These are phyloP conservation scores for Cruciata laevipes DNA, from an alignment of 257 asterid species.

Conservation along the genomic window DNA sequence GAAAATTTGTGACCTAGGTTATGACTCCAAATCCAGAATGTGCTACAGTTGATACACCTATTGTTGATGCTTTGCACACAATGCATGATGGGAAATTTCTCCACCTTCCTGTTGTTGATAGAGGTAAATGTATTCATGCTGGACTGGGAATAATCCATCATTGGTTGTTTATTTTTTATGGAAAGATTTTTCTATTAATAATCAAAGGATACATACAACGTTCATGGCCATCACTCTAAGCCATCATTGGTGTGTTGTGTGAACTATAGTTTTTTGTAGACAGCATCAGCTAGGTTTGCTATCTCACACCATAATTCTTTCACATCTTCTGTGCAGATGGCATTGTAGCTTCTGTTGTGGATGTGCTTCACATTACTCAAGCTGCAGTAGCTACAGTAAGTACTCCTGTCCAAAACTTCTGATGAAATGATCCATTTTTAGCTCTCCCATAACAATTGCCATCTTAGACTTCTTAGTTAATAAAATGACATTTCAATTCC, in stretches of 20 bases:
- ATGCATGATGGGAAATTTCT: slow-evolving; percentile 92
- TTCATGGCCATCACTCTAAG: no score
- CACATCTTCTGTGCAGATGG: slow-evolving; percentile 51
- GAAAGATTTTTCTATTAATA: no score
- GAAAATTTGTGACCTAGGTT: slow-evolving; percentile 41
- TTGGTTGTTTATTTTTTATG: neutral
- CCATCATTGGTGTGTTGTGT: neutral
- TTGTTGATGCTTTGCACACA: slow-evolving; percentile 90
- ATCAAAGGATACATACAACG: no score
- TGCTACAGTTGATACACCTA: slow-evolving; percentile 74
- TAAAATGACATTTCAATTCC: neutral
- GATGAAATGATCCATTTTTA: neutral
- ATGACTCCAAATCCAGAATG: slow-evolving; percentile 97
- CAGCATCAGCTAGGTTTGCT: neutral
- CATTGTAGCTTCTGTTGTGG: slow-evolving; percentile 66
- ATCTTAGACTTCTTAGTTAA: neutral
- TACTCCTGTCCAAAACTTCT: slow-evolving; percentile 3
- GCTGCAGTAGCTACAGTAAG: slow-evolving; percentile 92
- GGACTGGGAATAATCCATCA: neutral
- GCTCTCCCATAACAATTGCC: neutral
- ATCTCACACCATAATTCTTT: neutral
- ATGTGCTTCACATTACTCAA: slow-evolving; percentile 88
- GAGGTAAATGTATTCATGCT: slow-evolving; percentile 39
- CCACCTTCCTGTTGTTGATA: slow-evolving; percentile 88
- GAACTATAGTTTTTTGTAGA: neutral